These are phyloP conservation scores for Teratosphaeriaceae sp. DNA, from an alignment of 2,329 filamentous ascomycete species.

Conservation along the genomic window DNA sequence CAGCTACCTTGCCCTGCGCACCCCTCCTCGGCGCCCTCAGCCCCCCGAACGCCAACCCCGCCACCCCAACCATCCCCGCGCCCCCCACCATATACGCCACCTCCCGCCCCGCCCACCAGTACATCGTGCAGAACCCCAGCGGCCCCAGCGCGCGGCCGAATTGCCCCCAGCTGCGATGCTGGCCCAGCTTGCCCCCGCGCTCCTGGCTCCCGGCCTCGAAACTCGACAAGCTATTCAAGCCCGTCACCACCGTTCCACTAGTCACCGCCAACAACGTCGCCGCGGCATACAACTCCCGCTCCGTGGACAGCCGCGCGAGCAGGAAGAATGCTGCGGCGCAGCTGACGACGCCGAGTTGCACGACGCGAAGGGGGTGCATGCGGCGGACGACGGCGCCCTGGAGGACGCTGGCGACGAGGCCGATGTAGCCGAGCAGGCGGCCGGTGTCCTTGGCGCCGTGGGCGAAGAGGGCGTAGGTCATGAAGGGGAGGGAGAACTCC, in stretches of 20 bases:
- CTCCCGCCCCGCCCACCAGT: conserved; percentile 96
- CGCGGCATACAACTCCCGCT: conserved; percentile 69
- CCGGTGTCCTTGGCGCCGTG: conserved; percentile 77
- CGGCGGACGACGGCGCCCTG: conserved; percentile 88
- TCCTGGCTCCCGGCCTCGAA: conserved; percentile 78
- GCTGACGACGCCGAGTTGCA: conserved; percentile 70
- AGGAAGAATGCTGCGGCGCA: conserved; percentile 76
- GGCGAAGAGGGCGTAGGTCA: conserved; percentile 90
- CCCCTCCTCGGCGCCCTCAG: conserved; percentile 55
- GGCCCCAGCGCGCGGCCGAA: conserved; percentile 81
- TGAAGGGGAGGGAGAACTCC: conserved; percentile 95
- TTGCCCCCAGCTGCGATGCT: conserved; percentile 75
- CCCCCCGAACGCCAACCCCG: conserved; percentile 61
- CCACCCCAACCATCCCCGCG: conserved; percentile 69
- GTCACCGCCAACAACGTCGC: conserved; percentile 82
- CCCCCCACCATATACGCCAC: conserved; percentile 78
- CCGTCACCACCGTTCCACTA: conserved; percentile 89
- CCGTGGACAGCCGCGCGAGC: conserved; percentile 61
- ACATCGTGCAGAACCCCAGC: conserved; percentile 84
- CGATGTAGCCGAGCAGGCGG: conserved; percentile 80
- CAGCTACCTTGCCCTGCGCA: not conserved
- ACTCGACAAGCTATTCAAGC: conserved; percentile 83
- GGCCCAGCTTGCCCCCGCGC: conserved; percentile 78
- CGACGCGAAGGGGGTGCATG: conserved; percentile 70
- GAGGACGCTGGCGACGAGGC: conserved; percentile 82